phyloP scores from a whole-genome alignment of 2,329 filamentous ascomycete species.

The Paraphoma chrysanthemicola region DNA sequence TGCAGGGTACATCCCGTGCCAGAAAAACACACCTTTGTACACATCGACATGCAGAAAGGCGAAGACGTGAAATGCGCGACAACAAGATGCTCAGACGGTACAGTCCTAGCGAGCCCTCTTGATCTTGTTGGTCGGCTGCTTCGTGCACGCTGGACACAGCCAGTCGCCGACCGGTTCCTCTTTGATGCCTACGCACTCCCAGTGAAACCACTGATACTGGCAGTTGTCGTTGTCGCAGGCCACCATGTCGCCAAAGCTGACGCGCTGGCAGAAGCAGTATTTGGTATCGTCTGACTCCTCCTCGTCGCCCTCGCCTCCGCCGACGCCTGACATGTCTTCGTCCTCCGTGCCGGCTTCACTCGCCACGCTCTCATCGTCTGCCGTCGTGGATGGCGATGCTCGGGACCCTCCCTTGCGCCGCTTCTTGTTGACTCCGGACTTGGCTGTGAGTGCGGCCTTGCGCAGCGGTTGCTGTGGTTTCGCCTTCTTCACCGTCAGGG shows the following conservation, averaged over 20 bases:
- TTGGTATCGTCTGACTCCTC: constrained; percentile 78
- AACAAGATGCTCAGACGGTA: not conserved
- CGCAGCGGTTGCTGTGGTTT: constrained; percentile 59
- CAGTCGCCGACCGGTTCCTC: constrained; percentile 59
- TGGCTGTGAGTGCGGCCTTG: constrained; percentile 44
- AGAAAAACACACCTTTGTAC: not conserved
- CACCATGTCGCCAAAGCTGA: constrained; percentile 88
- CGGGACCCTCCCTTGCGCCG: constrained; percentile 45
- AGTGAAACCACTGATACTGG: constrained; percentile 88
- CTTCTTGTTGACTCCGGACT: constrained; percentile 47
- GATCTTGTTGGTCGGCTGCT: constrained; percentile 50
- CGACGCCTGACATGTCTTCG: constrained; percentile 62
- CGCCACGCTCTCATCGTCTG: constrained; percentile 62
- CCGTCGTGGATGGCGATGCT: constrained; percentile 51
- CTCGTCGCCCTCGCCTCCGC: constrained; percentile 53
- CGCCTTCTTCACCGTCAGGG: constrained; percentile 59
- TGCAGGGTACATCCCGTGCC: not conserved
- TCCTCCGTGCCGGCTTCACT: constrained; percentile 51
- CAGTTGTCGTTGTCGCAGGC: constrained; percentile 85
- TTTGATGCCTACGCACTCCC: constrained; percentile 64
- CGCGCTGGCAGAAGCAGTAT: constrained; percentile 83
- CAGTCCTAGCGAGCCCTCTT: constrained; percentile 44
- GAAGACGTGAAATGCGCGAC: not conserved
- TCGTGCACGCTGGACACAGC: constrained; percentile 55
- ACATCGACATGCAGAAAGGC: not conserved